Percentiles rank a stretch among this genome's conserved stretches.
Conservation (phyloP, 768 basidiomycete genomes). For the Leccinum subgranulosum region DNA sequence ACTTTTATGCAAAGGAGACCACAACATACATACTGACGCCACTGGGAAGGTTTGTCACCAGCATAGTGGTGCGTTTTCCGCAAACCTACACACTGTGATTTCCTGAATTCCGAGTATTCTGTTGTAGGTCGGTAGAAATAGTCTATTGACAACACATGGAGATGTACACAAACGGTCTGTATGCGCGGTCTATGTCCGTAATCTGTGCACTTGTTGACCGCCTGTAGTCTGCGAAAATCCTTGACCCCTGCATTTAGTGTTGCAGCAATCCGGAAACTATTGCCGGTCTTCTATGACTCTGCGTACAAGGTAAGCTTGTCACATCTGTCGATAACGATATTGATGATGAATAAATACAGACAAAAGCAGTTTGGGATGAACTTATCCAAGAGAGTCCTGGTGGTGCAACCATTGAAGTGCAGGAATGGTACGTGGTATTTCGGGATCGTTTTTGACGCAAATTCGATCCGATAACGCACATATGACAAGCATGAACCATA, state of each 20-base stretch:
- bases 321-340: no score
- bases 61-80: constrained; percentile 23
- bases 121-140: constrained; percentile 8
- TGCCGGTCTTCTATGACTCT: constrained; percentile 37
- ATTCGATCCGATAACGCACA: neutral
- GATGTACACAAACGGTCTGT: constrained; percentile 15
- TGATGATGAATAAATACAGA: constrained; percentile 14
- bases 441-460: neutral
- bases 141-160: constrained; percentile 19
- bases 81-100: no score
- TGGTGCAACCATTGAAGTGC: constrained; percentile 42
- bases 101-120: neutral
- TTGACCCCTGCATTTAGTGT: constrained; percentile 40
- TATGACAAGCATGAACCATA: constrained; percentile 40
- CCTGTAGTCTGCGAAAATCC: constrained; percentile 30
- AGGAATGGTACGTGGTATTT: constrained; percentile 36
- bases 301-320: constrained; percentile 35
- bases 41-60: constrained; percentile 26
- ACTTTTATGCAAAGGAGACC: constrained; percentile 53
- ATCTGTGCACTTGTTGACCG: neutral
- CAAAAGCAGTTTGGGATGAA: constrained; percentile 31
- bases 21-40: constrained; percentile 32
- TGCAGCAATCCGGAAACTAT: constrained; percentile 35
- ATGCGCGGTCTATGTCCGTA: neutral
- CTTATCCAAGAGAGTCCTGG: constrained; percentile 22